A percentile compares a stretch with the other conserved stretches of the same genome.
Evolutionary conservation across 1,284 basidiomycete species (phyloP).

Genomic region (Blastosporella zonata): DNA sequence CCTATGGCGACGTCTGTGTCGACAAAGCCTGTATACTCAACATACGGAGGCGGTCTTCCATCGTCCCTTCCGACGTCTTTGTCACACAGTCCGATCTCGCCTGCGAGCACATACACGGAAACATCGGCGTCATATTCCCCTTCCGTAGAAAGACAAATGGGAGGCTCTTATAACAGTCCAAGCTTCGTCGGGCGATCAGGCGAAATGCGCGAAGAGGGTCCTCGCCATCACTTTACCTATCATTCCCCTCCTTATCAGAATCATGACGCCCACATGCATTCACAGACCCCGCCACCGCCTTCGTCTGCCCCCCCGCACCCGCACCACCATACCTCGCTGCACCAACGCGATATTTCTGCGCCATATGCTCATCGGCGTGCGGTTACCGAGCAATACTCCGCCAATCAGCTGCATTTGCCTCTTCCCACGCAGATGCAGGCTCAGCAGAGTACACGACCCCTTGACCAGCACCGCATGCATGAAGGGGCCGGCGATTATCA

Average conservation of each 20-base stretch:
- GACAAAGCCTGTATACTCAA: conserved; percentile 30
- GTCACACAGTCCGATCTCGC: conserved; percentile 30
- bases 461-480: conserved; percentile 42
- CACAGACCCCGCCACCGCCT: conserved; percentile 31
- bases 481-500: conserved; percentile 25
- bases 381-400: conserved; percentile 48
- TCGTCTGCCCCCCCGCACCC: conserved; percentile 28
- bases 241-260: conserved; percentile 39
- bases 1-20: conserved; percentile 32
- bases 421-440: conserved; percentile 34
- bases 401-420: conserved; percentile 40
- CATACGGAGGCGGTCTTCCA: conserved; percentile 34
- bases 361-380: conserved; percentile 42
- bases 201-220: conserved; percentile 37
- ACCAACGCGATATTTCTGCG: conserved; percentile 26
- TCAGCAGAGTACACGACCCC: conserved; percentile 35
- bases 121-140: conserved; percentile 35
- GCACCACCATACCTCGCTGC: conserved; percentile 31
- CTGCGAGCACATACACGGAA: conserved; percentile 38
- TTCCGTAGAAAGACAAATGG: conserved; percentile 38
- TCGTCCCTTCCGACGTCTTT: conserved; percentile 30
- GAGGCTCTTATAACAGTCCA: conserved; percentile 33
- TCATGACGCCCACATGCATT: conserved; percentile 32
- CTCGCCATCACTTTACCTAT: conserved; percentile 42
- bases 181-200: conserved; percentile 36